A percentile compares a stretch with the other conserved stretches of the same genome.
Evolutionary conservation across 2,329 filamentous ascomycete genomes (phyloP).

Genomic region (Alternaria alternata): DNA sequence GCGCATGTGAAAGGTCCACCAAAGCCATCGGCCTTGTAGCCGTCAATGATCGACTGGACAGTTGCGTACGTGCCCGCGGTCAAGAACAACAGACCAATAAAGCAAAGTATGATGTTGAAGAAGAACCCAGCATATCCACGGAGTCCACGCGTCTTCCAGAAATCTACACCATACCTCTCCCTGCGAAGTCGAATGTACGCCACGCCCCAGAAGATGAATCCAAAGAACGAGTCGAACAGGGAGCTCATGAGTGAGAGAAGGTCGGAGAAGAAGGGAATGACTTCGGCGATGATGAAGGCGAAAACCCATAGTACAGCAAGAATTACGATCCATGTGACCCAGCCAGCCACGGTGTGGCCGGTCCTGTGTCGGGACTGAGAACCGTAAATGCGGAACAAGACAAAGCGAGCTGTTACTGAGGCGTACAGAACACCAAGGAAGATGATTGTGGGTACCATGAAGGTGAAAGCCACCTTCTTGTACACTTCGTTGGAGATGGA

Average conservation of each 20-base stretch:
- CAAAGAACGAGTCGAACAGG: constrained; percentile 91
- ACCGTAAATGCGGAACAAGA: constrained; percentile 87
- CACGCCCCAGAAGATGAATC: constrained; percentile 93
- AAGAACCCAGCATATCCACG: constrained; percentile 63
- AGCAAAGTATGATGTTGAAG: constrained; percentile 77
- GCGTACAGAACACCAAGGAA: constrained; percentile 92
- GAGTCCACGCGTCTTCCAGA: constrained; percentile 63
- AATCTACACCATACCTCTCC: constrained; percentile 66
- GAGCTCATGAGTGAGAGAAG: constrained; percentile 79
- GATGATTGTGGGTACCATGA: constrained; percentile 95
- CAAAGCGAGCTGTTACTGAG: constrained; percentile 85
- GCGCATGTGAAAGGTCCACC: constrained; percentile 78
- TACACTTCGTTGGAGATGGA: constrained; percentile 76
- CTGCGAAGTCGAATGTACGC: constrained; percentile 80
- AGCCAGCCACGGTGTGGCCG: constrained; percentile 82
- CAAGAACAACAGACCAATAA: constrained; percentile 81
- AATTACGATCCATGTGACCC: constrained; percentile 79
- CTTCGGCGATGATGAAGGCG: constrained; percentile 91
- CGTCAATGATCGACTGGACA: constrained; percentile 76
- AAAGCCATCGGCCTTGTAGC: constrained; percentile 71
- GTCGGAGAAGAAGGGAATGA: constrained; percentile 92
- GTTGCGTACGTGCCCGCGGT: constrained; percentile 78
- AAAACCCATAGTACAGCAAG: constrained; percentile 78
- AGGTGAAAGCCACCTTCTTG: constrained; percentile 89
- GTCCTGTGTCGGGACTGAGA: constrained; percentile 78